A percentile compares a stretch with the other conserved stretches of the same genome.
These are phyloP conservation scores for Apiotrichum gracile DNA, from an alignment of 1,284 basidiomycete species.

Conservation along the genomic window DNA sequence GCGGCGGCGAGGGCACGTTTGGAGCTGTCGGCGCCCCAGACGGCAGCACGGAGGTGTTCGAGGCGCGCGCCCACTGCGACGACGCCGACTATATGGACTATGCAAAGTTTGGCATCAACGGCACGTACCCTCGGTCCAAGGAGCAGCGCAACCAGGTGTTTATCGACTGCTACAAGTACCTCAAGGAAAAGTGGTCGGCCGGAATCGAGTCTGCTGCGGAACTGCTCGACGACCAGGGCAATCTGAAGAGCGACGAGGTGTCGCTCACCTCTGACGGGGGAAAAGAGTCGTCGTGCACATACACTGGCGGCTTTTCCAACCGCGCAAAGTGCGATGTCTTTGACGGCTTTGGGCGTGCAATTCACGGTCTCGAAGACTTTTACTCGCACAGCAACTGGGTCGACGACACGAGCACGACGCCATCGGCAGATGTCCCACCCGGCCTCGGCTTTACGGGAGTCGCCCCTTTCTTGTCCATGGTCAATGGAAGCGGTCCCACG, in stretches of 20 bases:
- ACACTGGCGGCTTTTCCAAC: background rate
- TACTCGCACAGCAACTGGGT: constrained; percentile 8
- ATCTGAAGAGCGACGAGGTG: background rate
- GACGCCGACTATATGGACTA: constrained; percentile 8
- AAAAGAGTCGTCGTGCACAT: background rate
- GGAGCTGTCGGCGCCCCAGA: constrained; percentile 3
- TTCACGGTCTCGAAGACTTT: constrained; percentile 9
- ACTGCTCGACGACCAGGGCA: background rate
- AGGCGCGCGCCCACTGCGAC: constrained; percentile 6
- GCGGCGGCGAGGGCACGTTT: constrained; percentile 2
- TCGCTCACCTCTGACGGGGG: background rate
- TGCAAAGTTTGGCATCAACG: constrained; percentile 1
- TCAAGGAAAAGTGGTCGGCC: background rate
- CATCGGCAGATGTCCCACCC: background rate
- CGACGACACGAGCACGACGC: background rate
- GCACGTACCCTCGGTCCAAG: background rate
- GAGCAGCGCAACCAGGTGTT: background rate
- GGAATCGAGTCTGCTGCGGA: background rate
- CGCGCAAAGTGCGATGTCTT: constrained; percentile 4
- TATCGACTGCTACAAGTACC: background rate
- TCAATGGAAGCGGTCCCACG: background rate
- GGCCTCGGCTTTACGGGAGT: background rate
- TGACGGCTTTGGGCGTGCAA: constrained; percentile 1
- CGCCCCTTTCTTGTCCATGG: constrained; percentile 2
- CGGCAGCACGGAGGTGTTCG: constrained; percentile 1